phyloP scores from a whole-genome alignment of 495 filamentous ascomycete genomes.

The Symbiotaphrina buchneri region DNA sequence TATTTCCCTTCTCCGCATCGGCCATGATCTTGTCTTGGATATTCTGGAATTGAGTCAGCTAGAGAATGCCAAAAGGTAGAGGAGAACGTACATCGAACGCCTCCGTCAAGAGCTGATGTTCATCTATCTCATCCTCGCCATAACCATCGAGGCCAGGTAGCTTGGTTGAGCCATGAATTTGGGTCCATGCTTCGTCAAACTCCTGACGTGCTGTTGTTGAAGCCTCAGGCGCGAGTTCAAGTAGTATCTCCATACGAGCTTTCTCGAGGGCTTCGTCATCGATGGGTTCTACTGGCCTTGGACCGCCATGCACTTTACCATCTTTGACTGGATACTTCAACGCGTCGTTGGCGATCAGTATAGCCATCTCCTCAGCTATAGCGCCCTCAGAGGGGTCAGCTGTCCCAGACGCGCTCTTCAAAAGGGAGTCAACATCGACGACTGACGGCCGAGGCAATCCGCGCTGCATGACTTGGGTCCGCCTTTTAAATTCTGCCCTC shows the following conservation, averaged over 20 bases:
- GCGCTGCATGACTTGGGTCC: conserved; percentile 76
- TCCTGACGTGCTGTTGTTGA: conserved; percentile 27
- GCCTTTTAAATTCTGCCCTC: conserved; percentile 53
- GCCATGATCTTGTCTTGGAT: conserved; percentile 46
- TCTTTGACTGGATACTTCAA: conserved; percentile 46
- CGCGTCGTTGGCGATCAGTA: conserved; percentile 65
- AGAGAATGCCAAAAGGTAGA: conserved; percentile 1
- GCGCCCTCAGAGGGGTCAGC: conserved; percentile 30
- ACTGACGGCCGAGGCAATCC: conserved; percentile 54
- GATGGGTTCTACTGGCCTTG: conserved; percentile 35
- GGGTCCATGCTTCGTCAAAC: conserved; percentile 46
- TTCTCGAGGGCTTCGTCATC: conserved; percentile 49
- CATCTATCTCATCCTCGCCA: conserved; percentile 43
- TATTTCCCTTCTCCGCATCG: conserved; percentile 58
- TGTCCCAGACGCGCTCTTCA: conserved; percentile 30
- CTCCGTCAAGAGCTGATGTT: conserved; percentile 31
- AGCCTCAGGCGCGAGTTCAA: conserved; percentile 39
- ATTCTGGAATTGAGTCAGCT: conserved; percentile 23
- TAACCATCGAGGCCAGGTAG: conserved; percentile 64
- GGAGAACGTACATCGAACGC: conserved; percentile 37
- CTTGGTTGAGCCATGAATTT: conserved; percentile 26
- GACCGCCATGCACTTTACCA: conserved; percentile 34
- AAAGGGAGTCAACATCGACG: conserved; percentile 46
- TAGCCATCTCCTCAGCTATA: conserved; percentile 53
- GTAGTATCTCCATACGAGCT: conserved; percentile 52